These are phyloP conservation scores for Melastoma candidum DNA, from an alignment of 441 rosid genomes.

Conservation along the genomic window DNA sequence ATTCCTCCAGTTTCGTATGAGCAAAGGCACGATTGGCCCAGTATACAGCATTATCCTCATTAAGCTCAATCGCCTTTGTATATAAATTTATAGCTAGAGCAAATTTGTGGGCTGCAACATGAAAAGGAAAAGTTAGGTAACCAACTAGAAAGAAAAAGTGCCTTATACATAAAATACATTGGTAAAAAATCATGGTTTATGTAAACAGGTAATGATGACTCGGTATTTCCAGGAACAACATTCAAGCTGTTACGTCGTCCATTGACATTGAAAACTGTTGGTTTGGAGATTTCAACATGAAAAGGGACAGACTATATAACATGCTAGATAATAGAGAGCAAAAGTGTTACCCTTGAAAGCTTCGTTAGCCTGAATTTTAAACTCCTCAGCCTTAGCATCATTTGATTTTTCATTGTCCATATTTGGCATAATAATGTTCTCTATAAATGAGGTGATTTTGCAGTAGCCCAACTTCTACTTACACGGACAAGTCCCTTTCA, in stretches of 20 bases:
- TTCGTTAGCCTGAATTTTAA: constrained; percentile 74
- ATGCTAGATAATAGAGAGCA: too few relatives aligned
- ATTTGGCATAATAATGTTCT: constrained; percentile 19
- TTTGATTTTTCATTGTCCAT: constrained; percentile 51
- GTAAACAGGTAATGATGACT: too few relatives aligned
- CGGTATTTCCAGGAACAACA: too few relatives aligned
- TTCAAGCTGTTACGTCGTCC: too few relatives aligned
- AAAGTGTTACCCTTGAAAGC: constrained; percentile 74
- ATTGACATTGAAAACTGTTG: too few relatives aligned
- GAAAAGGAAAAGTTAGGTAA: constrained; percentile 10
- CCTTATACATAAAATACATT: not conserved
- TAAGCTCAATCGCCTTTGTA: constrained; percentile 68
- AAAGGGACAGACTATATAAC: too few relatives aligned
- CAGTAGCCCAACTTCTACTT: too few relatives aligned
- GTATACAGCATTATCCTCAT: constrained; percentile 67
- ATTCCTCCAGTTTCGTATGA: constrained; percentile 89
- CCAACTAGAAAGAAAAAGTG: constrained; percentile 1
- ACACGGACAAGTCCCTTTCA: too few relatives aligned
- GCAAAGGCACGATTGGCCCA: constrained; percentile 97
- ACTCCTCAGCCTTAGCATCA: constrained; percentile 55
- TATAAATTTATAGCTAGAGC: constrained; percentile 74
- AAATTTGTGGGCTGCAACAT: constrained; percentile 58
- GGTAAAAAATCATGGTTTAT: not conserved
- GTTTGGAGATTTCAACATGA: too few relatives aligned
- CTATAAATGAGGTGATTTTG: too few relatives aligned